Evolutionary conservation across 768 basidiomycete genomes (phyloP).

Genomic region (Infundibulicybe gibba): DNA sequence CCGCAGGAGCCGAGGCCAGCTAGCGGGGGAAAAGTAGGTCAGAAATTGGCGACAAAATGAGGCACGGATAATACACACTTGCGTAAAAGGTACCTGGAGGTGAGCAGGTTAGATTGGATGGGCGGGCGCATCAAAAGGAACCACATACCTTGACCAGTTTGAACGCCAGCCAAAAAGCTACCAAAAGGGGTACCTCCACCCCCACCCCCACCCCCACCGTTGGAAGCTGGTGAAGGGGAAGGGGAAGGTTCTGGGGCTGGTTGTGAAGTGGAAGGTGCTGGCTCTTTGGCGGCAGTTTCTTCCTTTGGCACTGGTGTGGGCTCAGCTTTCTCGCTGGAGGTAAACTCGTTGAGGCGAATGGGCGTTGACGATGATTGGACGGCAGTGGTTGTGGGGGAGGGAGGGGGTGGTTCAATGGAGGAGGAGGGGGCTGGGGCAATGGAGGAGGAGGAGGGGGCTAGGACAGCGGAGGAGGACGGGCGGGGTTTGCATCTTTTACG

Average conservation of each 20-base stretch:
- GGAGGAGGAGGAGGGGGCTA: conserved; percentile 8
- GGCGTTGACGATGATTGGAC: too few relatives aligned
- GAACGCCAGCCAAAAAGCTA: conserved; percentile 45
- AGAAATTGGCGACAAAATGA: too few relatives aligned
- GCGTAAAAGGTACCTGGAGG: conserved; percentile 48
- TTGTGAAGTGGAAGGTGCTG: neutral
- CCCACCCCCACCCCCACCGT: too few relatives aligned
- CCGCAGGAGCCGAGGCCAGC: conserved; percentile 68
- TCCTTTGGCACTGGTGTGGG: too few relatives aligned
- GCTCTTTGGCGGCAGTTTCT: too few relatives aligned
- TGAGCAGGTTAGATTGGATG: neutral
- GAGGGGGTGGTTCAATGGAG: too few relatives aligned
- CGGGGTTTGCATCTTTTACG: conserved; percentile 34
- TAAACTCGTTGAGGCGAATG: too few relatives aligned
- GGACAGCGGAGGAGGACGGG: conserved; percentile 19
- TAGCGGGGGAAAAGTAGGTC: conserved; percentile 10
- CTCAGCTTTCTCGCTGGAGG: too few relatives aligned
- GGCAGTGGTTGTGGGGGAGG: too few relatives aligned
- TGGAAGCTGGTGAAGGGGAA: too few relatives aligned
- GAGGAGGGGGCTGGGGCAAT: neutral
- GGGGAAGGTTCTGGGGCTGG: neutral
- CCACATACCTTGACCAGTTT: conserved; percentile 42
- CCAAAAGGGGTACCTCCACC: conserved; percentile 18
- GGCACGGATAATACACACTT: conserved; percentile 22
- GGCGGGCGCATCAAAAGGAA: neutral